Evolutionary conservation across 140 eudicot genomes (phyloP).

Genomic region (Flaveria floridana): DNA sequence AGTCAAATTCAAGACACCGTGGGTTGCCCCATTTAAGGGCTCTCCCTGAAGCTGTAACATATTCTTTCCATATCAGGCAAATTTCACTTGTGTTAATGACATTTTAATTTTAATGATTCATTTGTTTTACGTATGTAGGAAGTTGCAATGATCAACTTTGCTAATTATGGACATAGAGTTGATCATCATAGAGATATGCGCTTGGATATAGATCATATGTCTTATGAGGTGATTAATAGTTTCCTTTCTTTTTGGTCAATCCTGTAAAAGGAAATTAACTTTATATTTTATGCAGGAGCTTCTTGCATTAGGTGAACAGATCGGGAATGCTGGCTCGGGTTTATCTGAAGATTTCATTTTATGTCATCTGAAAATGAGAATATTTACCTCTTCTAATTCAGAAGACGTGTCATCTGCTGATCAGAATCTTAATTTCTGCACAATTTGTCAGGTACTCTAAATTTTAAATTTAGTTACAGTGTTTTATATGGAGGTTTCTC

Average conservation of each 20-base stretch:
- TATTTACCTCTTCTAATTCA: constrained; percentile 36
- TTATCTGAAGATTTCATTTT: constrained; percentile 58
- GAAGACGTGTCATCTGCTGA: constrained; percentile 41
- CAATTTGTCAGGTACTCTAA: constrained; percentile 76
- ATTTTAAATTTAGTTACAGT: neutral
- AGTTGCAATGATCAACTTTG: constrained; percentile 64
- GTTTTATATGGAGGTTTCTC: neutral
- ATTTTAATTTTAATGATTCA: neutral
- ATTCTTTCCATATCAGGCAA: constrained; percentile 12
- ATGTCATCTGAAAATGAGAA: constrained; percentile 51
- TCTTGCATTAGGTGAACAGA: constrained; percentile 91
- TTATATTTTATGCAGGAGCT: constrained; percentile 63
- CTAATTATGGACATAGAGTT: constrained; percentile 51
- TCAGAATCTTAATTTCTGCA: constrained; percentile 59
- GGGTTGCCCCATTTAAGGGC: constrained; percentile 63
- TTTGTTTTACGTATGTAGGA: constrained; percentile 44
- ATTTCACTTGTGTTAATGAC: neutral
- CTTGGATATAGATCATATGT: constrained; percentile 90
- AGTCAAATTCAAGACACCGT: constrained; percentile 54
- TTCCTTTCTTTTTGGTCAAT: constrained; percentile 11
- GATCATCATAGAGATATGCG: constrained; percentile 96
- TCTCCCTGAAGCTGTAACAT: constrained; percentile 67
- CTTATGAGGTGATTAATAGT: constrained; percentile 70
- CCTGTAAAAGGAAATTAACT: neutral
- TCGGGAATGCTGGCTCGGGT: constrained; percentile 76